Base-by-base conservation (phyloP, 331 rosid species). In the Cydonia oblonga region DNA sequence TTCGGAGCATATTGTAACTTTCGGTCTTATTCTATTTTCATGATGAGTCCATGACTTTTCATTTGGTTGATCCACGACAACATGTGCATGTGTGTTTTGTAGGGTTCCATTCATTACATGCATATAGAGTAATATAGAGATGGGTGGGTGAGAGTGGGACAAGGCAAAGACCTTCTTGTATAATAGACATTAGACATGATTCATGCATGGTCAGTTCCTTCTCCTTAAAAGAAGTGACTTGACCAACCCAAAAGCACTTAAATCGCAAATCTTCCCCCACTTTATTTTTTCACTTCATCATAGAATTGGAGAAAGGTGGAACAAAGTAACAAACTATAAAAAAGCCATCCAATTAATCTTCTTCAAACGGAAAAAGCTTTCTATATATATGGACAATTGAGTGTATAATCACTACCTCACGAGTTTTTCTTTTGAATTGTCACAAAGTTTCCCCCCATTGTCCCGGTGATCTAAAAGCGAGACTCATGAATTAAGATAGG, bases 161-260 rank as follows among this genome's bases (percentile, higher is more conserved):
- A 30, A 19, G 23, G 23, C 44, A 63, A 63, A 60, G 3, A 60
- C 65, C 19, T 26, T 26, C 11, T 6, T 26, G 65, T 84, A 84
- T 79, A 89, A 6, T 1, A 6, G 64, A 59, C 5, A 4, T 62
- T 57, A 24, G 67, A 67, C 44, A 23, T 62, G 44, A 64, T 64
- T 62, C 64, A 51, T 51, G 69, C 40, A 82, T 74, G 25, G 46
- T 33, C 68, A 33, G 29, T 18, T 64, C 74, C 66, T 26, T 18
- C 72, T 68, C 64, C 86, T 90, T 77, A 86, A 89, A 87, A 89
- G 92, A 80, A 80, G 96, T 72, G 89, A 85, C 74, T 75, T 81
- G 84, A 82, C 86, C 71, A 81, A 77, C 44, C 74, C 77, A 67
- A 72, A 72, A 63, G 18, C 64, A 66, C 71, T 66, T 8, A 46